Base-by-base conservation (phyloP, 2,329 filamentous ascomycete species). In the Dryadomyces quercivorus region DNA sequence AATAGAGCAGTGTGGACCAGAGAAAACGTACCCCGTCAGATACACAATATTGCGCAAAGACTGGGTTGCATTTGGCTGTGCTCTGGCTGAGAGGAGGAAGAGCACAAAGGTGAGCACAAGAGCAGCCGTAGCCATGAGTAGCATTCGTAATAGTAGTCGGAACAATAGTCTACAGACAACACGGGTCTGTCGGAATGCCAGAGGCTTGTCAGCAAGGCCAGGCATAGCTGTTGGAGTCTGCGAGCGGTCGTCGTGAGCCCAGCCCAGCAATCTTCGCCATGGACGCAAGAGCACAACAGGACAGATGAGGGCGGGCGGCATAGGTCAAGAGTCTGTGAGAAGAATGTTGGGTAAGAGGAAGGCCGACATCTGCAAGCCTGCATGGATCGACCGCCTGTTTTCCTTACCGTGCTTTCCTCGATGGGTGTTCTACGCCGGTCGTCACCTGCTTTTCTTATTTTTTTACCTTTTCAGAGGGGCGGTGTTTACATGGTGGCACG, bases 11-110 rank as follows among this genome's bases (percentile, higher is more conserved):
- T 31, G 26, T 31, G 26, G 26, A 31, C 26, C 26, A 31, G 26
- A 31, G 26, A 31, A 31, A 31, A 8, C 45, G 13, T 58, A 75
- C 75, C 75, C 74, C 1, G 75, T 77, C 49, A 77, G 65, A 59
- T 78, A 78, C 71, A 76, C 74, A 55, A 76, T 60, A 48, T 67
- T 72, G 44, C 63, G 56, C 42, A 60, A 47, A 2, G 26, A 44
- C 10, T 43, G 42, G 42, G 12, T 9, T n/a, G 42, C 16, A 44
- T 9, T 18, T 8, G 22, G n/a, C 1, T 20, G n/a, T 7, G 7
- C 26, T 6, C n/a, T 7, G 3, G 22, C n/a, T 13, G 26, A 13
- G 13, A 36, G 16, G 18, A 40, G 18, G 13, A 42, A 22, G 18
- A 54, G 10, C 8, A 20, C 21, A 34, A 48, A 18, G 31, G 20